Percentiles rank a stretch among this genome's conserved stretches.
Evolutionary conservation across 805 yeast species (phyloP).

Genomic region (Monosporozyma siamensis): DNA sequence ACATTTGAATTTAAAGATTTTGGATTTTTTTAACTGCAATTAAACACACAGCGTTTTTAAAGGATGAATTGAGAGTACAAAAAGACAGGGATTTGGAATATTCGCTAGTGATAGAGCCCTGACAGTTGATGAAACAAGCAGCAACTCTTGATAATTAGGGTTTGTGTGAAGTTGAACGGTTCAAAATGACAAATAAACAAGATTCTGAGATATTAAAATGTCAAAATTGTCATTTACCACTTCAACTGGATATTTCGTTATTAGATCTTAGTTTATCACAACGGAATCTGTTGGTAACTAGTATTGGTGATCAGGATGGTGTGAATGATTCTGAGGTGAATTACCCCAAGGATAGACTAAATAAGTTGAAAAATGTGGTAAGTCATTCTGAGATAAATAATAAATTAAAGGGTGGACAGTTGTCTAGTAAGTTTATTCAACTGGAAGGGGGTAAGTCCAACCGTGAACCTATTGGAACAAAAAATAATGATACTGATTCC

Average conservation of each 20-base stretch:
- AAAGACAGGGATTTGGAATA: too few species aligned
- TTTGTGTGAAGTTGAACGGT: too few species aligned
- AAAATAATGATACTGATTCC: slow-evolving; percentile 13
- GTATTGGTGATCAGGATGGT: slow-evolving; percentile 2
- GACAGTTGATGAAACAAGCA: too few species aligned
- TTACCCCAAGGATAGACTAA: slow-evolving; percentile 20
- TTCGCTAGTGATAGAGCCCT: too few species aligned
- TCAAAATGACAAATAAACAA: not conserved
- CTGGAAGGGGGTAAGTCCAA: too few species aligned
- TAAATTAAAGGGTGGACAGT: not conserved
- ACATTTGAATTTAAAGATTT: not conserved
- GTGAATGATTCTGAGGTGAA: slow-evolving; percentile 6
- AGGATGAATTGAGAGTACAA: too few species aligned
- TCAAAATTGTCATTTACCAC: slow-evolving; percentile 38
- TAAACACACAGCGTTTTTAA: too few species aligned
- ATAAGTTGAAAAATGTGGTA: slow-evolving; percentile 13
- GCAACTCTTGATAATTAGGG: too few species aligned
- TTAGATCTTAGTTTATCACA: slow-evolving; percentile 37
- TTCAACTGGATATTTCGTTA: slow-evolving; percentile 37
- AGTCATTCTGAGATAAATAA: slow-evolving; percentile 19
- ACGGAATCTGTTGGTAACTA: slow-evolving; percentile 32
- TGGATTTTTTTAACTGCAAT: not conserved
- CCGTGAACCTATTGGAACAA: too few species aligned
- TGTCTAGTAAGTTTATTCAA: not conserved
- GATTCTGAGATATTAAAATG: slow-evolving; percentile 23